Evolutionary conservation across 129 eudicot genomes (phyloP).

Genomic region (Escallonia rubra): DNA sequence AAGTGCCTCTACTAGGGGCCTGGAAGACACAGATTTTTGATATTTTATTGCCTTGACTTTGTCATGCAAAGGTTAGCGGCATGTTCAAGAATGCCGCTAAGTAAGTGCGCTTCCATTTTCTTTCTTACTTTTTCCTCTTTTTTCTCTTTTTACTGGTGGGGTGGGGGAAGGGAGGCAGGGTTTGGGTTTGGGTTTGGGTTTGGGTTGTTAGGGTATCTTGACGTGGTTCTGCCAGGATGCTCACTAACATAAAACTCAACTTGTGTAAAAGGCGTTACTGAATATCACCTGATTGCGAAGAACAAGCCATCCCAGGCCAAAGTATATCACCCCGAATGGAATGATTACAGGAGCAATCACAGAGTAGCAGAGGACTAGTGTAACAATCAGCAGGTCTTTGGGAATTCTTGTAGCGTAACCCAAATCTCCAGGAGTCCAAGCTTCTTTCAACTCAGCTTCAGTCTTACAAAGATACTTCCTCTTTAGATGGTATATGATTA

Average conservation of each 20-base stretch:
- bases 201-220: too few relatives aligned
- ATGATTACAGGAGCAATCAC: constrained; percentile 83
- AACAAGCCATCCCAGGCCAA: constrained; percentile 90
- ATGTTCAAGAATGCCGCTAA: too few relatives aligned
- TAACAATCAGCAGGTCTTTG: constrained; percentile 64
- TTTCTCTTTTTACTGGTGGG: too few relatives aligned
- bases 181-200: too few relatives aligned
- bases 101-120: neutral
- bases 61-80: too few relatives aligned
- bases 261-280: neutral
- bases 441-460: constrained; percentile 69
- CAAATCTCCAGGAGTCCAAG: constrained; percentile 87
- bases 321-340: constrained; percentile 82
- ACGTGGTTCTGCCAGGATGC: too few relatives aligned
- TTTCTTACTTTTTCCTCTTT: neutral
- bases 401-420: constrained; percentile 83
- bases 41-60: too few relatives aligned
- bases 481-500: constrained; percentile 74
- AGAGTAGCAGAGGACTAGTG: constrained; percentile 71
- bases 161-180: too few relatives aligned
- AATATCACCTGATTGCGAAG: constrained; percentile 75
- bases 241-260: neutral
- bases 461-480: constrained; percentile 72
- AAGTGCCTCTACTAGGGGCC: too few relatives aligned
- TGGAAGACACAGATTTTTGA: too few relatives aligned